Evolutionary conservation across 257 asterid genomes (phyloP), one percentile per base, ranked within the genome.

Genomic region (Striga asiatica): DNA sequence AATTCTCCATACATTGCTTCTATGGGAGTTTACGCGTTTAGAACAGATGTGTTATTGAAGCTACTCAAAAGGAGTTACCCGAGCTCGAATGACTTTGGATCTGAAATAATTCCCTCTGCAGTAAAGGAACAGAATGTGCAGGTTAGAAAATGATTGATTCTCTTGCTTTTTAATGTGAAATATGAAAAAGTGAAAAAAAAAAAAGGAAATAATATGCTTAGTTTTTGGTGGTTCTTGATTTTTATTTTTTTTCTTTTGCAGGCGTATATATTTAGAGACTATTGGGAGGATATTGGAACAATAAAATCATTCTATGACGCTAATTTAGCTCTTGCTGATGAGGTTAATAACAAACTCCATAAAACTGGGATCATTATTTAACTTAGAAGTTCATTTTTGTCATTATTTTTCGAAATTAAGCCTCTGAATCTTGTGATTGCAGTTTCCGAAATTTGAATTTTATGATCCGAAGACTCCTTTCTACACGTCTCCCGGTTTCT

Each of bases 231-330:
- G n/a, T n/a, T n/a, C n/a, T n/a, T n/a, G n/a, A n/a, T n/a, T n/a
- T n/a, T n/a, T n/a, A n/a, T n/a, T n/a, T n/a, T n/a, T n/a, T n/a
- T n/a, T n/a, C n/a, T 39, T 49, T 61, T 25, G 56, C 89, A 89
- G 95, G 96, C 85, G 2, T 91, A 83, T 67, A 58, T 87, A 35
- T 91, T 91, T 70, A 76, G 89, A 66, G 98, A 91, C 81, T 87
- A 87, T 77, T 91, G 98, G 95, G 98, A 91, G 51, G 98, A 91
- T 71, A 86, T 91, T 48, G 96, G 96, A 50, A 86, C 87, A 8
- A 71, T 87, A 39, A 87, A 77, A 82, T 77, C 95, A 16, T 91
- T 91, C 66, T 91, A 83, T 34, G 92, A 91, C 55, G 92, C 98
- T 50, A 87, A 84, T 72, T 71, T 91, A 76, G 94, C 92, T 60